A percentile compares a stretch with the other conserved stretches of the same genome.
Conservation (phyloP, 768 basidiomycete genomes). For the Imleria badia region DNA sequence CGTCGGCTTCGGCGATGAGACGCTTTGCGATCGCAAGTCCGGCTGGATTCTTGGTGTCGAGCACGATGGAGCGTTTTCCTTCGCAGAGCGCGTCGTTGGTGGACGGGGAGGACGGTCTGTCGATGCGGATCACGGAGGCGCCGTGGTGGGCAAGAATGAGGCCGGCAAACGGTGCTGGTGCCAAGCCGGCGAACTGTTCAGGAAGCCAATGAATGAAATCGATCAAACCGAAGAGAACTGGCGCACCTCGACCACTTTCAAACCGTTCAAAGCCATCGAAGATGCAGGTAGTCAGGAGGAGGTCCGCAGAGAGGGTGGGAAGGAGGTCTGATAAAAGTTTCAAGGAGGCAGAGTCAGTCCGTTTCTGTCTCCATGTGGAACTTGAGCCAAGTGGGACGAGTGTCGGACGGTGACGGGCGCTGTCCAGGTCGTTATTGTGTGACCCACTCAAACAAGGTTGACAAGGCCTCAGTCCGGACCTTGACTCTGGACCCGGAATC, state of each 20-base stretch:
- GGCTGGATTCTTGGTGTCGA: slow-evolving; percentile 61
- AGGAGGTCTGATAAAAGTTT: not conserved
- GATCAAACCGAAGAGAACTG: not conserved
- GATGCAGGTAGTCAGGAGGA: not conserved
- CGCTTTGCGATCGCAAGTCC: slow-evolving; percentile 57
- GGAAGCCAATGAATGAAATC: not conserved
- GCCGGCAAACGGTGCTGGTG: slow-evolving; percentile 79
- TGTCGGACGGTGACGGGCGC: not conserved
- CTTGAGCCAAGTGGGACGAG: not conserved
- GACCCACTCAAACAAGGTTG: not conserved
- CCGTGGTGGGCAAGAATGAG: slow-evolving; percentile 79
- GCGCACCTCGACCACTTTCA: slow-evolving; percentile 52
- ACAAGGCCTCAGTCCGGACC: no score
- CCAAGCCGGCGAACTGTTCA: slow-evolving; percentile 73
- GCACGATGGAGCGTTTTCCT: slow-evolving; percentile 71
- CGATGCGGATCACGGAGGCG: slow-evolving; percentile 73
- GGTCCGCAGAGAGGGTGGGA: not conserved
- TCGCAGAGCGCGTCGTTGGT: slow-evolving; percentile 59
- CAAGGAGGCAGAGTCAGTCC: not conserved
- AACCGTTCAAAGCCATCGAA: slow-evolving; percentile 47
- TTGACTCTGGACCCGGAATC: no score
- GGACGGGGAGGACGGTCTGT: slow-evolving; percentile 47
- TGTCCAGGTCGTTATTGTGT: not conserved
- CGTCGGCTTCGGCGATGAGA: slow-evolving; percentile 67
- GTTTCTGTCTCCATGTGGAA: slow-evolving; percentile 13